Conservation (phyloP, 2,329 filamentous ascomycete species). For the Incumbomyces lentus region DNA sequence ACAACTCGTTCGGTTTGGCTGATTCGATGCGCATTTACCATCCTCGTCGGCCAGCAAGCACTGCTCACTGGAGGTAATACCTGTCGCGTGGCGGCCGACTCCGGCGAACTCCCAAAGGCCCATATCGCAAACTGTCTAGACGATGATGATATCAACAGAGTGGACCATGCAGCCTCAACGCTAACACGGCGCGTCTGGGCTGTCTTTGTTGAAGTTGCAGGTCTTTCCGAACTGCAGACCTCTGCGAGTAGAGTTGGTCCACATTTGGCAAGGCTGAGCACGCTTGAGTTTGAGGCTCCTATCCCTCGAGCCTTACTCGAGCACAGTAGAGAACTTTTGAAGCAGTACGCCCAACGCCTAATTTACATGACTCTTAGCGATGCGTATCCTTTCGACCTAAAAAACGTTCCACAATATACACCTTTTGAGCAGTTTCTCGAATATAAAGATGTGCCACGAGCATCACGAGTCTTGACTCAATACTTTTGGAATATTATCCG, state of each 20-base stretch:
- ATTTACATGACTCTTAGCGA: constrained; percentile 1
- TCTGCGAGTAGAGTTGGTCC: neutral
- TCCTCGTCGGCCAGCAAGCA: constrained; percentile 55
- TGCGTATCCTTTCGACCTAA: neutral
- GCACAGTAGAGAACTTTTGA: constrained; percentile 17
- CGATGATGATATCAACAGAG: constrained; percentile 46
- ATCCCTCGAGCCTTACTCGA: constrained; percentile 1
- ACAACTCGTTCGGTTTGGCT: constrained; percentile 27
- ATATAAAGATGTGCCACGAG: neutral
- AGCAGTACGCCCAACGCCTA: constrained; percentile 7
- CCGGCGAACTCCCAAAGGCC: neutral
- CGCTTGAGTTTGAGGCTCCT: neutral
- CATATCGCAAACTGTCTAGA: constrained; percentile 27
- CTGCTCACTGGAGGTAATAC: constrained; percentile 31
- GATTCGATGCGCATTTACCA: constrained; percentile 42
- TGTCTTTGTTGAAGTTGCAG: constrained; percentile 16
- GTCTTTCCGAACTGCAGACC: neutral
- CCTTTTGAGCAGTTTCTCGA: neutral
- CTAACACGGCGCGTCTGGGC: constrained; percentile 40
- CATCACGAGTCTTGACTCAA: neutral
- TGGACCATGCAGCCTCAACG: constrained; percentile 49
- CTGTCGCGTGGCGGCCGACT: neutral
- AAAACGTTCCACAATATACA: neutral
- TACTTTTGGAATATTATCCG: neutral
- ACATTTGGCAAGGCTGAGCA: neutral